Evolutionary conservation across 352 stramenopile species (phyloP).

Genomic region (Phytophthora pluvialis): DNA sequence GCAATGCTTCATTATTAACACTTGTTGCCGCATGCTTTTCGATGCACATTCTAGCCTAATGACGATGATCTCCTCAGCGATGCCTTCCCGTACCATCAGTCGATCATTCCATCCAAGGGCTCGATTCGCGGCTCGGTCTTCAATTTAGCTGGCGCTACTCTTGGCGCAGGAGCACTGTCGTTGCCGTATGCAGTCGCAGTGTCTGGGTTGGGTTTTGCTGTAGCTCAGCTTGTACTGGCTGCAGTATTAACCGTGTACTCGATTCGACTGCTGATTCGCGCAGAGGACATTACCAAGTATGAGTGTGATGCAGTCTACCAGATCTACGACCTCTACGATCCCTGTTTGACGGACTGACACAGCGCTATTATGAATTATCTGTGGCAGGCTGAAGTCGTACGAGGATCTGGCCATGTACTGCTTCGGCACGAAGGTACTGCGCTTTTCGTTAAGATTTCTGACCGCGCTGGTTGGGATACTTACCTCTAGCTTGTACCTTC

Average conservation of each 20-base stretch:
- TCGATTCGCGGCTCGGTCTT: slow-evolving; percentile 88
- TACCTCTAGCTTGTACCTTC: slow-evolving; percentile 6
- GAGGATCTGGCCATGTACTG: slow-evolving; percentile 86
- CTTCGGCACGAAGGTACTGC: slow-evolving; percentile 75
- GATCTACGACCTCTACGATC: not conserved
- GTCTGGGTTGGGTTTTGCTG: slow-evolving; percentile 78
- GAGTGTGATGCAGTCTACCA: slow-evolving; percentile 9
- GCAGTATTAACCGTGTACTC: slow-evolving; percentile 82
- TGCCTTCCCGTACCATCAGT: slow-evolving; percentile 79
- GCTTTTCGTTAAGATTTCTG: not conserved
- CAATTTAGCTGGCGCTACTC: slow-evolving; percentile 82
- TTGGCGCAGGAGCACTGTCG: slow-evolving; percentile 78
- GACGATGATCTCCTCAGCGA: slow-evolving; percentile 61
- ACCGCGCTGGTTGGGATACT: not conserved
- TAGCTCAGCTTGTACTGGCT: slow-evolving; percentile 73
- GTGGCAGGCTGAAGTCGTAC: slow-evolving; percentile 82
- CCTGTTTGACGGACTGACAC: not conserved
- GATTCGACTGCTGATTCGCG: slow-evolving; percentile 82
- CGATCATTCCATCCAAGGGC: slow-evolving; percentile 80
- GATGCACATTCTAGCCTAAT: slow-evolving; percentile 22
- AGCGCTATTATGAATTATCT: slow-evolving; percentile 4
- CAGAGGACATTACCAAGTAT: slow-evolving; percentile 81
- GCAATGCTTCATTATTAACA: not conserved
- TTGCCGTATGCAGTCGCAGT: slow-evolving; percentile 84
- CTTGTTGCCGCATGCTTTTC: not conserved